A percentile compares a stretch with the other conserved stretches of the same genome.
Evolutionary conservation across 2,329 filamentous ascomycete species (phyloP).

Genomic region (Exutisphaerella laricina): DNA sequence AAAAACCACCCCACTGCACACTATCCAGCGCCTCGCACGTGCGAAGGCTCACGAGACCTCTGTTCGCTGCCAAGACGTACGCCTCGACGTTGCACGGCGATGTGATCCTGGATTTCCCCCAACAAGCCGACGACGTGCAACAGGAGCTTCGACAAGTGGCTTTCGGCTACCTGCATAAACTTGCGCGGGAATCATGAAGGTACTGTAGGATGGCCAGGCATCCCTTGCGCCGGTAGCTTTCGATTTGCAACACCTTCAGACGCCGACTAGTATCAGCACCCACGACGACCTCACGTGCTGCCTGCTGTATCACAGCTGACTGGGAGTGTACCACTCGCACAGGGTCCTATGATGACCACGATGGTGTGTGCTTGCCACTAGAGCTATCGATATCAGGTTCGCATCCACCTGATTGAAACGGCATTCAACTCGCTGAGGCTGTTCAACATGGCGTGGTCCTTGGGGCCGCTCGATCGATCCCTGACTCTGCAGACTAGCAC

Average conservation of each 20-base stretch:
- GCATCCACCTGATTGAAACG: too few relatives aligned
- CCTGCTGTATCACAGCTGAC: too few relatives aligned
- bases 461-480: too few relatives aligned
- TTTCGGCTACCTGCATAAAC: conserved; percentile 8
- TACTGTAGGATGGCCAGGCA: conserved; percentile 9
- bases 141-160: conserved; percentile 4
- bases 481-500: background rate
- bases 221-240: conserved; percentile 1
- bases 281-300: too few relatives aligned
- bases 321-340: too few relatives aligned
- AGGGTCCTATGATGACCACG: too few relatives aligned
- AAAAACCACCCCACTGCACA: background rate
- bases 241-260: background rate
- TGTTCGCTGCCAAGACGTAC: background rate
- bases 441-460: too few relatives aligned
- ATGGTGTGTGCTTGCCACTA: too few relatives aligned
- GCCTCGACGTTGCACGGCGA: background rate
- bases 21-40: background rate
- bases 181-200: background rate
- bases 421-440: too few relatives aligned
- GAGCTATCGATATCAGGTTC: too few relatives aligned
- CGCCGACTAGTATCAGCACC: conserved; percentile 3
- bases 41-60: background rate
- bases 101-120: background rate
- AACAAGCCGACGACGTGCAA: background rate